Evolutionary conservation across 768 basidiomycete genomes (phyloP), one percentile per base, ranked within the genome.

Genomic region (Serendipita sp.): DNA sequence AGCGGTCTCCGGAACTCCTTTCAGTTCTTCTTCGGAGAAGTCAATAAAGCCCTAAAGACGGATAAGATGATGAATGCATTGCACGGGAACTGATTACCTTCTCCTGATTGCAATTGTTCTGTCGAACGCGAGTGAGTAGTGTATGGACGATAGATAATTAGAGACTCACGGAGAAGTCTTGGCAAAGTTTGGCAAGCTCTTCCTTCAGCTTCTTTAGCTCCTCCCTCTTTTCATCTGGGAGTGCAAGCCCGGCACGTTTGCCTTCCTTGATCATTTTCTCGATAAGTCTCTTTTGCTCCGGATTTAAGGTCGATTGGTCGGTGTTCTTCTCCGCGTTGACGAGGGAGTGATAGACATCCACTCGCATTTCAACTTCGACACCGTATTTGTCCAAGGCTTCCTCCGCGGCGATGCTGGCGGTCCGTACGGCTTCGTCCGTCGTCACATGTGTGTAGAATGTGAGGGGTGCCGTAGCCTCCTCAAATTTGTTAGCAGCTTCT

Each of bases 101-200:
- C 70, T 93, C 90, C 72, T 94, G 90, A 67, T 91, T 91, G 74
- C 86, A 90, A 74, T 90, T 89, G 84, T 86, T 88, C 84, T 87
- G 38, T 38, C 14, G 38, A 61, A 16, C 34, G 28, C 44, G 22
- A 42, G 63, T 34, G 22, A 62, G 48, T 11, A n/a, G n/a, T 38
- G 38, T 7, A 28, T 17, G 26, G 50, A 24, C 7, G n/a, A 64
- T 11, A 58, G 31, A 45, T 16, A 3, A 63, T 2, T 51, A 50
- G 31, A 34, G 24, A 58, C 17, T 74, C 84, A 88, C 87, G 71
- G 78, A 82, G 68, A 92, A 92, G 69, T 88, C 84, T n/a, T 90
- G 73, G 70, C 82, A 88, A 28, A 79, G 77, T 68, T 85, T 80
- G 7, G 86, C 85, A 1, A 92, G 76, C 66, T 88, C 82, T 69